These are phyloP conservation scores for Coelastrella sp. DNA, from an alignment of 139 green algal species.

Conservation along the genomic window DNA sequence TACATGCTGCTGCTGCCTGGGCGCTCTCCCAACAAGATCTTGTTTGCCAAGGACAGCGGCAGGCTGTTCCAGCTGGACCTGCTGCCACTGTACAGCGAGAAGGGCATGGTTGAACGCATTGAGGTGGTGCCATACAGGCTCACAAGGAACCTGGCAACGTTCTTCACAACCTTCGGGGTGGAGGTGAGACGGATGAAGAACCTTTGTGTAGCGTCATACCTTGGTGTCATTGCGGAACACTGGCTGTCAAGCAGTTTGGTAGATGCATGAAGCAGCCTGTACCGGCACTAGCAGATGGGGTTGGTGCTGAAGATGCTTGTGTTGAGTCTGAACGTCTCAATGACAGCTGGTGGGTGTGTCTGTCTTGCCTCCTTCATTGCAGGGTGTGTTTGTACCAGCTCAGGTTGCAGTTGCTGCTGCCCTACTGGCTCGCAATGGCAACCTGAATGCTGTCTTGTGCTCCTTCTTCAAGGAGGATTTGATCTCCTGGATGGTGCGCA, in stretches of 20 bases:
- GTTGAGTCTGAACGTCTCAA: too few species aligned
- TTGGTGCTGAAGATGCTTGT: too few species aligned
- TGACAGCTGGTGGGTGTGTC: too few species aligned
- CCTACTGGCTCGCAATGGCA: constrained; percentile 24
- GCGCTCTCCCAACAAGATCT: constrained; percentile 89
- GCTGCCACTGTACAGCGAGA: constrained; percentile 76
- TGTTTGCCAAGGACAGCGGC: constrained; percentile 90
- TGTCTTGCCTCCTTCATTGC: not conserved
- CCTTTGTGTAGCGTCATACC: not conserved
- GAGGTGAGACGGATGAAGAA: constrained; percentile 68
- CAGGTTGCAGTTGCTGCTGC: constrained; percentile 77
- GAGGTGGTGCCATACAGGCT: constrained; percentile 97
- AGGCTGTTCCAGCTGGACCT: constrained; percentile 92
- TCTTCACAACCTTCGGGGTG: constrained; percentile 96
- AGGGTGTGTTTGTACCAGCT: constrained; percentile 76
- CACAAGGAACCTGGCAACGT: constrained; percentile 96
- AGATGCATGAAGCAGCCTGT: too few species aligned
- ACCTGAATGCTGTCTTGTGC: constrained; percentile 70
- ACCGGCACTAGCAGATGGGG: too few species aligned
- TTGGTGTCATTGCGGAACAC: too few species aligned
- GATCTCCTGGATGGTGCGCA: constrained; percentile 58
- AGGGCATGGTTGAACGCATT: constrained; percentile 61
- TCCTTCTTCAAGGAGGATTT: constrained; percentile 92
- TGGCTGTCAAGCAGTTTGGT: too few species aligned
- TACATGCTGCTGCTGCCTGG: constrained; percentile 90